Percentiles rank a stretch among this genome's conserved stretches.
Conservation (phyloP, 306 rosid genomes). For the Castanospermum australe region DNA sequence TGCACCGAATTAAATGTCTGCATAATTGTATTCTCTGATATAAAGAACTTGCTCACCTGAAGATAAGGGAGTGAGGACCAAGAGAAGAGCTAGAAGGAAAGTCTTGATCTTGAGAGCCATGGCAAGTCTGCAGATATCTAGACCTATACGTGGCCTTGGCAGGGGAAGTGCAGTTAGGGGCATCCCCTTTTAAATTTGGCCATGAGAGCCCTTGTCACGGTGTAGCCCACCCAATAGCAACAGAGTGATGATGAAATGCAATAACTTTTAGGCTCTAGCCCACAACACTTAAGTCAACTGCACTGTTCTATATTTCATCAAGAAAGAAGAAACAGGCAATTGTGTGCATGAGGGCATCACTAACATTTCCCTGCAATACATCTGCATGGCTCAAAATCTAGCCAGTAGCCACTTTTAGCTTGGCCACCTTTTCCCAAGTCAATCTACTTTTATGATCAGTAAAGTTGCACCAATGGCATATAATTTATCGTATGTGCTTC, state of each 20-base stretch:
- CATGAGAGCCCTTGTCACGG: slow-evolving; percentile 35
- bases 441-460: slow-evolving; percentile 29
- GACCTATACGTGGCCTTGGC: slow-evolving; percentile 26
- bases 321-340: slow-evolving; percentile 22
- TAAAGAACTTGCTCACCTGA: slow-evolving; percentile 45
- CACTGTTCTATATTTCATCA: slow-evolving; percentile 42
- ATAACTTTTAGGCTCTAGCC: slow-evolving; percentile 42
- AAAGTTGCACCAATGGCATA: slow-evolving; percentile 27
- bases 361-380: slow-evolving; percentile 40
- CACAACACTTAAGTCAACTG: slow-evolving; percentile 63
- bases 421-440: slow-evolving; percentile 42
- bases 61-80: slow-evolving; percentile 51
- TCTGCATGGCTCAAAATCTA: slow-evolving; percentile 67
- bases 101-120: slow-evolving; percentile 54
- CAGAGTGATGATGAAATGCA: slow-evolving; percentile 59
- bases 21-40: not conserved
- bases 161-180: slow-evolving; percentile 20
- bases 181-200: slow-evolving; percentile 43
- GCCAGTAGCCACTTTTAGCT: slow-evolving; percentile 33
- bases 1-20: not conserved
- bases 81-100: slow-evolving; percentile 41
- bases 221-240: slow-evolving; percentile 60
- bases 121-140: slow-evolving; percentile 15
- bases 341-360: slow-evolving; percentile 50
- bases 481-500: slow-evolving; percentile 22